Percentiles rank a stretch among this genome's conserved stretches.
Evolutionary conservation across 768 basidiomycete genomes (phyloP).

Genomic region (Termitomyces sp.): DNA sequence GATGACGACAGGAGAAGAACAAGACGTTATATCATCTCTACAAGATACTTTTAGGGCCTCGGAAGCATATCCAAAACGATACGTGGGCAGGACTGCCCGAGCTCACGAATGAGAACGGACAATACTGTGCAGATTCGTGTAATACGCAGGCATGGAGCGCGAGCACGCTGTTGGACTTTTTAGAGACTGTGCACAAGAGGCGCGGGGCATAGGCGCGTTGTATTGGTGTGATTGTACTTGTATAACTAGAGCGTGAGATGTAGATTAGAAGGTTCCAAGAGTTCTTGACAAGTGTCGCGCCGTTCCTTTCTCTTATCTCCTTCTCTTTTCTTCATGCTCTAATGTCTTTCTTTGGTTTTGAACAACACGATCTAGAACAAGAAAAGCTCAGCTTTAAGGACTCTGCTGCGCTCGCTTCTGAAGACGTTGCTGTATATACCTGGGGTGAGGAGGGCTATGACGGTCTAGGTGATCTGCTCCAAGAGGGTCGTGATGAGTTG

Average conservation of each 20-base stretch:
- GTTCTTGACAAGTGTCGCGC: neutral
- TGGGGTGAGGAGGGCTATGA: slow-evolving; percentile 93
- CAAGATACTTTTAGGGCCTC: slow-evolving; percentile 62
- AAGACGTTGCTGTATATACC: slow-evolving; percentile 86
- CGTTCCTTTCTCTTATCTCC: neutral
- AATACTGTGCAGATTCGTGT: slow-evolving; percentile 84
- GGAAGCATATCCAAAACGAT: slow-evolving; percentile 72
- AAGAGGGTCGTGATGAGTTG: slow-evolving; percentile 87
- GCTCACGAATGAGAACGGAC: slow-evolving; percentile 82
- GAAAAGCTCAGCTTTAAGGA: slow-evolving; percentile 57
- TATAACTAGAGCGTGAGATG: slow-evolving; percentile 10
- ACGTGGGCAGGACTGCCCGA: slow-evolving; percentile 95
- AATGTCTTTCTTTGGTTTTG: slow-evolving; percentile 86
- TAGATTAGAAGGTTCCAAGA: slow-evolving; percentile 8
- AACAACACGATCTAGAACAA: slow-evolving; percentile 57
- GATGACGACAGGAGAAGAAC: slow-evolving; percentile 49
- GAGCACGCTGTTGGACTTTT: slow-evolving; percentile 86
- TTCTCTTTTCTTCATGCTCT: slow-evolving; percentile 28
- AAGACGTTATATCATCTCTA: slow-evolving; percentile 81
- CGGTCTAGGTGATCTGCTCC: slow-evolving; percentile 81
- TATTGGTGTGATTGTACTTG: slow-evolving; percentile 12
- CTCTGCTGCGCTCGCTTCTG: slow-evolving; percentile 49
- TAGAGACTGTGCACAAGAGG: slow-evolving; percentile 64
- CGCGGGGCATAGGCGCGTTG: slow-evolving; percentile 7
- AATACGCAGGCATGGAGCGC: slow-evolving; percentile 96